A percentile compares a stretch with the other conserved stretches of the same genome.
Conservation (phyloP, 1,139 yeast species). For the Hemisphaericaspora xylofermentans region DNA sequence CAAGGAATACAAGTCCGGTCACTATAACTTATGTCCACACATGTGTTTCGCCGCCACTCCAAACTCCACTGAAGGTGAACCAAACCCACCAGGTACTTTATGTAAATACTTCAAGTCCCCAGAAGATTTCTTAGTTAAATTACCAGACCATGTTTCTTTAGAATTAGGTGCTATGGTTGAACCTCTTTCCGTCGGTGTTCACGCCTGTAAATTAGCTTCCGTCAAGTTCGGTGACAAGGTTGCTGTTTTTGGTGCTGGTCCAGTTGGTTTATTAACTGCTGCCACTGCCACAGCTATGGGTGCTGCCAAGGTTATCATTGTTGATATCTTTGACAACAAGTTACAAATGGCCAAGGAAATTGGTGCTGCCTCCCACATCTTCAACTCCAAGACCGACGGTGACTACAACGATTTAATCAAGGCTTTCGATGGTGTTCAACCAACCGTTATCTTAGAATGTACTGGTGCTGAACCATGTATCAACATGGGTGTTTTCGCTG, state of each 20-base stretch:
- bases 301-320: conserved; percentile 64
- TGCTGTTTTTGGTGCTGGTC: conserved; percentile 89
- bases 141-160: conserved; percentile 72
- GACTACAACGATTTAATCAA: conserved; percentile 28
- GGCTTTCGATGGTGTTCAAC: conserved; percentile 45
- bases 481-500: conserved; percentile 56
- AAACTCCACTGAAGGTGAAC: conserved; percentile 34
- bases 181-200: conserved; percentile 86
- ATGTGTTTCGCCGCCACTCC: conserved; percentile 92
- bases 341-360: conserved; percentile 58
- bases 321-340: conserved; percentile 62
- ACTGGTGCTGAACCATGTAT: conserved; percentile 75
- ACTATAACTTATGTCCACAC: conserved; percentile 76
- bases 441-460: conserved; percentile 67
- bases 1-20: conserved; percentile 71
- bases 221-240: conserved; percentile 71
- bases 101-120: conserved; percentile 71
- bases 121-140: conserved; percentile 79
- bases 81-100: conserved; percentile 65
- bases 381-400: conserved; percentile 53
- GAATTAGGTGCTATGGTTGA: conserved; percentile 91
- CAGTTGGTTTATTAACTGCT: conserved; percentile 82
- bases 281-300: conserved; percentile 81
- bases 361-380: conserved; percentile 58
- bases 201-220: conserved; percentile 70